phyloP scores from a whole-genome alignment of 2,329 filamentous ascomycete genomes.

The Xylariaceae sp. region DNA sequence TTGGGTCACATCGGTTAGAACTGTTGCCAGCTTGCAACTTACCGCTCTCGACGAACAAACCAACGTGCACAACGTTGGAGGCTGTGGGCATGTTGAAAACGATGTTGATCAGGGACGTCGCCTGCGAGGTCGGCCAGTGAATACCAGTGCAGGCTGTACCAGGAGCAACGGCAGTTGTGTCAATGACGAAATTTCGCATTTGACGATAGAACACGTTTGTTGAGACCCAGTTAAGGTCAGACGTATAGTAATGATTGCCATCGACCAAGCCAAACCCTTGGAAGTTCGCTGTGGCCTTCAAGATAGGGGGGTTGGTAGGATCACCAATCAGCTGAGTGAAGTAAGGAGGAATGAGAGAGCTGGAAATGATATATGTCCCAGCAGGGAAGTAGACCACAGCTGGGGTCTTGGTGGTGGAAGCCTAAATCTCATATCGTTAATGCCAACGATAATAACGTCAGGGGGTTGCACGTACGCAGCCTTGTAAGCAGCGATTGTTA shows the following conservation, averaged over 20 bases:
- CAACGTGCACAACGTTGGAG: conserved; percentile 28
- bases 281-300: conserved; percentile 52
- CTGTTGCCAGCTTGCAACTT: conserved; percentile 3
- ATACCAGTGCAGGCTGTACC: conserved; percentile 40
- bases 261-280: conserved; percentile 55
- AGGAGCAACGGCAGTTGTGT: conserved; percentile 37
- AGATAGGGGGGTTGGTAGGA: conserved; percentile 50
- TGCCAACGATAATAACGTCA: conserved; percentile 1
- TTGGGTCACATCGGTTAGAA: neutral
- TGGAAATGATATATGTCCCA: conserved; percentile 53
- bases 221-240: conserved; percentile 38
- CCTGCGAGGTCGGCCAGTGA: conserved; percentile 62
- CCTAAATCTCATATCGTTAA: conserved; percentile 20
- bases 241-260: conserved; percentile 46
- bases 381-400: conserved; percentile 42
- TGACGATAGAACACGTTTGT: conserved; percentile 63
- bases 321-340: conserved; percentile 61
- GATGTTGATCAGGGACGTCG: conserved; percentile 48
- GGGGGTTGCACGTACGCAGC: conserved; percentile 33
- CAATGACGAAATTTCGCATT: conserved; percentile 62
- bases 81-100: conserved; percentile 42
- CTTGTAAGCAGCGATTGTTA: conserved; percentile 38
- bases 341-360: conserved; percentile 58
- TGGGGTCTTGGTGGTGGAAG: conserved; percentile 38
- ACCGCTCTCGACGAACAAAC: conserved; percentile 33